Evolutionary conservation across 2,329 filamentous ascomycete genomes (phyloP), one percentile per base, ranked within the genome.

Genomic region (Endoconidiophora polonica): DNA sequence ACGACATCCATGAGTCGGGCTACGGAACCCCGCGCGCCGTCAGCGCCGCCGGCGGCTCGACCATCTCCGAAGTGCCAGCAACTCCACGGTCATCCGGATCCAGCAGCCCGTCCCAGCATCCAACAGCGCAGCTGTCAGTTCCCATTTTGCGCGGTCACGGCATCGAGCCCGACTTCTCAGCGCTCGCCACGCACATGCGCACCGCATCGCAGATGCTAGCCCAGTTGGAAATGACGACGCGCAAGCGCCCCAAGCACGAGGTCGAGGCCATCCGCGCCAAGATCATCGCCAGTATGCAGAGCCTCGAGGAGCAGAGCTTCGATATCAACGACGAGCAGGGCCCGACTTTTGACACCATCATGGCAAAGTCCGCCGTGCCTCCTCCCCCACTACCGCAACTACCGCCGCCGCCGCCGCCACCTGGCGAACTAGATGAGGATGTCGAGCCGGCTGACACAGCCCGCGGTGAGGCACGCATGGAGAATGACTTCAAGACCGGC

Each of bases 211-310:
- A 88, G 62, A 91, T 91, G 85, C 69, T 91, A 41, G 83, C 85
- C 12, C 85, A 91, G 58, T 71, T 91, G 7, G 84, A 91, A 53
- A 76, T 82, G 2, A 90, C 83, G 20, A 81, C 81, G 55, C 81
- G 83, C 24, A 91, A 90, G 64, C 72, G 85, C 33, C 85, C 85
- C 1, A 83, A 76, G 59, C 77, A 79, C 26, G 85, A 91, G 63
- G 85, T 91, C 3, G 85, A 83, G 16, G 82, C 84, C 5, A 91
- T 91, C 61, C 75, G 86, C 57, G 79, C 83, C 39, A 87, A 86
- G 65, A 91, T 91, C 55, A 91, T 91, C 58, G 85, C 85, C 2
- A 90, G 84, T 62, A 91, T 91, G 86, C 85, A 91, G 62, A 86
- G 75, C 56, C 66, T 91, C 6, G 85, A 91, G 62, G 86, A 91